These are phyloP conservation scores for Setaria viridis DNA, from an alignment of 202 grass and related monocot genomes.

Conservation along the genomic window DNA sequence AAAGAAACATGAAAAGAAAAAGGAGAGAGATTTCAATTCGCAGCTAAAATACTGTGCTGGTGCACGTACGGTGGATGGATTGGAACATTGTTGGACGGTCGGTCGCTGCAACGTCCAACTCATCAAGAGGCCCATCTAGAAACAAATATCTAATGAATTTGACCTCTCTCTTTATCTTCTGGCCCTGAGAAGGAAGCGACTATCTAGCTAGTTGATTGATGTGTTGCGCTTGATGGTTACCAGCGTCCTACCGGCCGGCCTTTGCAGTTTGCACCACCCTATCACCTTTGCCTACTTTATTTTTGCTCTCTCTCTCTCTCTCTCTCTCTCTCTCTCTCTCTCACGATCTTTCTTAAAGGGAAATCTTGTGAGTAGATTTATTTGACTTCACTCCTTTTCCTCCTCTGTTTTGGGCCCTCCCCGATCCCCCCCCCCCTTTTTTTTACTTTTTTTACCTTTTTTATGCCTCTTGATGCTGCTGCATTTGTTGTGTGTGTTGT, in stretches of 20 bases:
- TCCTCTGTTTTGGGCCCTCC: not conserved
- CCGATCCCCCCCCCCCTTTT: no score
- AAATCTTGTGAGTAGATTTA: constrained; percentile 33
- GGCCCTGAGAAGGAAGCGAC: constrained; percentile 17
- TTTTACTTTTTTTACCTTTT: not conserved
- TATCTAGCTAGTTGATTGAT: not conserved
- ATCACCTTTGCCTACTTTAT: constrained; percentile 1
- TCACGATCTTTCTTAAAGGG: not conserved
- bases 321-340: not conserved
- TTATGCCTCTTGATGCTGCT: not conserved
- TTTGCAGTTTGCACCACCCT: not conserved
- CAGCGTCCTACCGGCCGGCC: constrained; percentile 35
- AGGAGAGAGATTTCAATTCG: not conserved
- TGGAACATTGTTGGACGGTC: not conserved
- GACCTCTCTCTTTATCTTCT: not conserved
- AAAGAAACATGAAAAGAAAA: not conserved
- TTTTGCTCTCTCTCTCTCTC: not conserved
- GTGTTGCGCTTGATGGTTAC: constrained; percentile 44
- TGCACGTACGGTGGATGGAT: not conserved
- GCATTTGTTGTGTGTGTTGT: not conserved
- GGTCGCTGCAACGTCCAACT: constrained; percentile 50
- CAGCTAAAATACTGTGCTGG: not conserved
- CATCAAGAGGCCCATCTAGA: constrained; percentile 4
- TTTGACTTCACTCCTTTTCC: not conserved
- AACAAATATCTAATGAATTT: not conserved